These are phyloP conservation scores for Smallanthus sonchifolius DNA, from an alignment of 129 eudicot species.

Conservation along the genomic window DNA sequence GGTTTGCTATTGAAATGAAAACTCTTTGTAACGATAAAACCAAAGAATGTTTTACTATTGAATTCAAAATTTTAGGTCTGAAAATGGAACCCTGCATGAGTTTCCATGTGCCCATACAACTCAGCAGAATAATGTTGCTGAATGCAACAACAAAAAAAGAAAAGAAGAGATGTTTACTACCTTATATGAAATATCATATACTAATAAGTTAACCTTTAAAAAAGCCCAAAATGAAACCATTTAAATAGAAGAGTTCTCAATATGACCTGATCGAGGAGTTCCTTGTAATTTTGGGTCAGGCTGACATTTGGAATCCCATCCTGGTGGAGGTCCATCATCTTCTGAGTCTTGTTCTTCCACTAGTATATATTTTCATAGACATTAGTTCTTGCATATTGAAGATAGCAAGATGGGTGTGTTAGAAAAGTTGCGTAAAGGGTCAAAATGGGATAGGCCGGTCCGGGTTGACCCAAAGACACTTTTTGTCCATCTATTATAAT, in stretches of 20 bases:
- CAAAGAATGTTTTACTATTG: not conserved
- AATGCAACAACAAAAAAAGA: not conserved
- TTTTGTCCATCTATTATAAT: not conserved
- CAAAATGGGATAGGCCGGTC: not conserved
- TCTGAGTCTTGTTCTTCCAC: slow-evolving; percentile 32
- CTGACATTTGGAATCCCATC: slow-evolving; percentile 34
- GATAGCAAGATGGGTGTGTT: not conserved
- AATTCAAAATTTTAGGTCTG: not conserved
- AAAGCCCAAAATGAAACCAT: not conserved
- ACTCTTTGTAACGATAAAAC: not conserved
- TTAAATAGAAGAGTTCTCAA: not conserved
- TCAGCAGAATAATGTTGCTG: not conserved
- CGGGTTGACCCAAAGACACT: not conserved
- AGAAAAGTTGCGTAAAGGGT: not conserved
- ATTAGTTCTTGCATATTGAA: slow-evolving; percentile 5
- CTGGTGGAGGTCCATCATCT: slow-evolving; percentile 43
- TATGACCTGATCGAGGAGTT: slow-evolving; percentile 11
- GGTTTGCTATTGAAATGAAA: not conserved
- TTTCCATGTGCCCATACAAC: slow-evolving; percentile 1
- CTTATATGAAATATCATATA: not conserved
- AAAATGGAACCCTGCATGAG: not conserved
- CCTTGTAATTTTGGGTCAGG: slow-evolving; percentile 13
- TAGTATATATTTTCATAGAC: slow-evolving; percentile 14
- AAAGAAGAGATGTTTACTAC: not conserved
- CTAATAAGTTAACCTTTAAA: not conserved